phyloP scores from a whole-genome alignment of 1,284 basidiomycete genomes.

The Cryptococcus depauperatus region DNA sequence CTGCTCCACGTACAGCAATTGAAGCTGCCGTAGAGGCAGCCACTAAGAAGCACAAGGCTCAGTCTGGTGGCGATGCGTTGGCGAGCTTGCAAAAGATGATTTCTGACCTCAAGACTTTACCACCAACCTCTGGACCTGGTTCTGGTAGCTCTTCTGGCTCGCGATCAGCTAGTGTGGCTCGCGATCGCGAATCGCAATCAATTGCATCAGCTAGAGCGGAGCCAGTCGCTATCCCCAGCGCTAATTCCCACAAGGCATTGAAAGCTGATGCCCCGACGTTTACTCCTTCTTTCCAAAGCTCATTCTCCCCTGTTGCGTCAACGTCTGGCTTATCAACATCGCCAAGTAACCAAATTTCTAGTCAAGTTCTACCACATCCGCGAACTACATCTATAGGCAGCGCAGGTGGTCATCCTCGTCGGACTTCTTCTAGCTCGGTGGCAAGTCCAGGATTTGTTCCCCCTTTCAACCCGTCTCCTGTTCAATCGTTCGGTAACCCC shows the following conservation, averaged over 20 bases:
- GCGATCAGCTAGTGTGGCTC: slow-evolving; percentile 8
- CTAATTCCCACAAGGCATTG: slow-evolving; percentile 27
- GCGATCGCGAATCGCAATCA: slow-evolving; percentile 2
- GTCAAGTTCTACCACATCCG: slow-evolving; percentile 7
- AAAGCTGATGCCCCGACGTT: slow-evolving; percentile 45
- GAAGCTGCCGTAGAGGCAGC: slow-evolving; percentile 38
- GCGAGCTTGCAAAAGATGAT: slow-evolving; percentile 42
- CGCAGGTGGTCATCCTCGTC: slow-evolving; percentile 9
- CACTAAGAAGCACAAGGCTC: slow-evolving; percentile 27
- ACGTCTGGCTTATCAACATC: slow-evolving; percentile 15
- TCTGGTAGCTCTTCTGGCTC: slow-evolving; percentile 15
- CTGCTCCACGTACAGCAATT: slow-evolving; percentile 32
- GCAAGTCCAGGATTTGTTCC: background rate
- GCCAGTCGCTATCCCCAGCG: slow-evolving; percentile 17
- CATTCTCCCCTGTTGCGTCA: slow-evolving; percentile 29
- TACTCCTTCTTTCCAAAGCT: slow-evolving; percentile 31
- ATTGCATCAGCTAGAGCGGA: slow-evolving; percentile 9
- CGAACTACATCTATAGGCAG: slow-evolving; percentile 15
- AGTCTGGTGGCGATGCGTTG: slow-evolving; percentile 29
- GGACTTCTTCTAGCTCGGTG: slow-evolving; percentile 15
- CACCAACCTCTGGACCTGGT: slow-evolving; percentile 13
- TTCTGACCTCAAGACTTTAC: slow-evolving; percentile 38
- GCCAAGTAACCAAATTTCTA: slow-evolving; percentile 11
- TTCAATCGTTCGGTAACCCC: slow-evolving; percentile 12
- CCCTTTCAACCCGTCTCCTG: slow-evolving; percentile 6